phyloP scores from a whole-genome alignment of 306 rosid species.

The peach (Prunus persica) region Prunus_persica_NCBIv2 NC_034009.1:36778001-36778500 shows the following conservation, averaged over 20 bases:
- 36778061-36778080: conserved; percentile 52
- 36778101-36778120: background rate
- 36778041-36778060: conserved; percentile 52
- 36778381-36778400: background rate
- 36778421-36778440: background rate
- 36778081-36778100: conserved; percentile 4
- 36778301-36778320: conserved; percentile 28
- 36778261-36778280: conserved; percentile 60
- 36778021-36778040: conserved; percentile 67
- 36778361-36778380: conserved; percentile 31
- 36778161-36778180: background rate
- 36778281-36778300: conserved; percentile 45
- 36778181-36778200: conserved; percentile 1
- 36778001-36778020: conserved; percentile 72
- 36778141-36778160: background rate
- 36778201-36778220: conserved; percentile 51
- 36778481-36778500: no score
- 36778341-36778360: conserved; percentile 41
- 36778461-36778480: no score
- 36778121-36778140: background rate
- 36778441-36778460: background rate
- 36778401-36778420: background rate
- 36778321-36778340: conserved; percentile 53
- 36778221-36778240: conserved; percentile 50
- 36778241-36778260: conserved; percentile 73